These are phyloP conservation scores for Boletellus emodensis DNA, from an alignment of 768 basidiomycete genomes.

Conservation along the genomic window DNA sequence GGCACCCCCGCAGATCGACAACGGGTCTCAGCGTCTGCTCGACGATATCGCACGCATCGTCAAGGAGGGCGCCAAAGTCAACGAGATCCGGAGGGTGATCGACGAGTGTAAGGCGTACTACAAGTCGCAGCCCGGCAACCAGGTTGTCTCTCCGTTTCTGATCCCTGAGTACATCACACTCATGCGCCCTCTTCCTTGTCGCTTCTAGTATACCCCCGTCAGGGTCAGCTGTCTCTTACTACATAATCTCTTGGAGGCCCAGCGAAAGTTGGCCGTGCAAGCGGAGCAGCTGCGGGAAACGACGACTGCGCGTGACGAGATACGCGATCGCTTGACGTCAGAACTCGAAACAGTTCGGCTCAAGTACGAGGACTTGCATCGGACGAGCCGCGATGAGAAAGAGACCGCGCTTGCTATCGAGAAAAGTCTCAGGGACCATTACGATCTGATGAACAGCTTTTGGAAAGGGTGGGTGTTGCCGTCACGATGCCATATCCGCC, in stretches of 20 bases:
- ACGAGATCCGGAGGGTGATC: conserved; percentile 47
- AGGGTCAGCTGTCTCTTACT: conserved; percentile 47
- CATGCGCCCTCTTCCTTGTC: background rate
- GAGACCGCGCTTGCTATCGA: conserved; percentile 50
- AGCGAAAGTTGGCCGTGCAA: conserved; percentile 38
- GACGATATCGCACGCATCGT: conserved; percentile 51
- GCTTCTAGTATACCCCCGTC: conserved; percentile 47
- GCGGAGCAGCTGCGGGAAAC: conserved; percentile 30
- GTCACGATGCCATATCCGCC: conserved; percentile 7
- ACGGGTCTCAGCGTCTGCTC: conserved; percentile 50
- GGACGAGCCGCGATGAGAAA: conserved; percentile 44
- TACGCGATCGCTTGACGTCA: conserved; percentile 27
- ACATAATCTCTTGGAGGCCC: conserved; percentile 47
- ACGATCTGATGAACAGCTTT: conserved; percentile 41
- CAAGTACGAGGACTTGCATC: conserved; percentile 40
- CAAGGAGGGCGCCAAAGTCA: conserved; percentile 52
- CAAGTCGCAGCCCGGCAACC: conserved; percentile 40
- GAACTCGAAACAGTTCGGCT: conserved; percentile 37
- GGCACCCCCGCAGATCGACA: conserved; percentile 29
- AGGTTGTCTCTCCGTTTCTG: conserved; percentile 30
- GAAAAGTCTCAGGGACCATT: conserved; percentile 51
- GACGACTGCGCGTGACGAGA: conserved; percentile 30
- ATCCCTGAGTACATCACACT: conserved; percentile 10
- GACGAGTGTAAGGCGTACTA: conserved; percentile 49
- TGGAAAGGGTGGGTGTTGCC: conserved; percentile 34